Evolutionary conservation across 2,329 filamentous ascomycete species (phyloP).

Genomic region (Cordyceps militaris): DNA sequence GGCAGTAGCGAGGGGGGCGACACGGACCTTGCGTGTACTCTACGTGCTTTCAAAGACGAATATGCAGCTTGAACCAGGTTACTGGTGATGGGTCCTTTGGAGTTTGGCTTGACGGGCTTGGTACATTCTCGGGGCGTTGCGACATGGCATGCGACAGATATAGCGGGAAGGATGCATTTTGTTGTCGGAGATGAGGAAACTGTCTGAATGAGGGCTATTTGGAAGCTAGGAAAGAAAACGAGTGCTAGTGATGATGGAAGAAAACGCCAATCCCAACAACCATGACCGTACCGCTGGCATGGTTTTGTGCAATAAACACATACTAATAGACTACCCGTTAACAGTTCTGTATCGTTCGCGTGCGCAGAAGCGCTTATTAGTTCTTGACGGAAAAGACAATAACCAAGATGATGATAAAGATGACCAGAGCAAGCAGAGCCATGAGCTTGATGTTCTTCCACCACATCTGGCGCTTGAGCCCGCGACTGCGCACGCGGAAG

Average conservation of each 20-base stretch:
- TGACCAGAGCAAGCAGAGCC: constrained; percentile 65
- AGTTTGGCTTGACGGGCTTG: background rate
- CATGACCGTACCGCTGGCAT: background rate
- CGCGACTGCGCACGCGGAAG: constrained; percentile 80
- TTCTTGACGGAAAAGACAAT: constrained; percentile 49
- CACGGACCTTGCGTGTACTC: background rate
- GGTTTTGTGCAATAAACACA: background rate
- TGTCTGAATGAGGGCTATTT: constrained; percentile 1
- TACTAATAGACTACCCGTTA: background rate
- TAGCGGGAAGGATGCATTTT: background rate
- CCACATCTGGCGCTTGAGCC: constrained; percentile 92
- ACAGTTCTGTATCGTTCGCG: background rate
- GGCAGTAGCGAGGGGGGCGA: background rate
- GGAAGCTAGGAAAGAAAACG: background rate
- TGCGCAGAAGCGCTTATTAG: constrained; percentile 14
- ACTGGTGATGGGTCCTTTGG: background rate
- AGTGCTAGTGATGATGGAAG: background rate
- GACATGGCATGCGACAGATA: background rate
- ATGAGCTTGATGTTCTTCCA: constrained; percentile 99
- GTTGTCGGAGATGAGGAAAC: background rate
- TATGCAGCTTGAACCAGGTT: background rate
- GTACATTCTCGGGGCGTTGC: background rate
- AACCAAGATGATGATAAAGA: constrained; percentile 51
- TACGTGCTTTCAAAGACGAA: no score
- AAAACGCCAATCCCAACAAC: background rate